Percentiles rank a stretch among this genome's conserved stretches.
These are phyloP conservation scores for Darksidea phi DNA, from an alignment of 495 filamentous ascomycete genomes.

Conservation along the genomic window DNA sequence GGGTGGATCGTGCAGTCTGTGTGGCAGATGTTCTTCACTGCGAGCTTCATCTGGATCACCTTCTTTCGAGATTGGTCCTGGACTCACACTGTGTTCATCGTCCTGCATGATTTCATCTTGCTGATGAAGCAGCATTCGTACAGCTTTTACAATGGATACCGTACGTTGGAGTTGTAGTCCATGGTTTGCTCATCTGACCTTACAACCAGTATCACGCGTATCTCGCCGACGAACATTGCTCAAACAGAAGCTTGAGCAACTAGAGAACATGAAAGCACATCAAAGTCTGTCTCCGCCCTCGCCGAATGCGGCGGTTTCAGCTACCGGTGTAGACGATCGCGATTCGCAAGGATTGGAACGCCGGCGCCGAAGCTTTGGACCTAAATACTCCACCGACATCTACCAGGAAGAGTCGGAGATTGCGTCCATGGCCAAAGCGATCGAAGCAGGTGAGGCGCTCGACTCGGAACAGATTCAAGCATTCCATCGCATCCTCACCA, in stretches of 20 bases:
- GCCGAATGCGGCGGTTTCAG: constrained; percentile 30
- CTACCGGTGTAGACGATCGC: constrained; percentile 38
- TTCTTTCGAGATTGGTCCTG: constrained; percentile 70
- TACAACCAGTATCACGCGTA: constrained; percentile 55
- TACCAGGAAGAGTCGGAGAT: constrained; percentile 49
- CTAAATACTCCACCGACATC: constrained; percentile 40
- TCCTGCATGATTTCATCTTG: constrained; percentile 68
- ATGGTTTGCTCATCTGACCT: constrained; percentile 4
- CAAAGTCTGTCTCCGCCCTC: constrained; percentile 35
- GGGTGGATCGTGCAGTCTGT: constrained; percentile 71
- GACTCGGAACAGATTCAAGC: constrained; percentile 58
- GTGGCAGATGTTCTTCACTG: constrained; percentile 65
- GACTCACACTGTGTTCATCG: constrained; percentile 71
- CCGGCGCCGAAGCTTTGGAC: constrained; percentile 46
- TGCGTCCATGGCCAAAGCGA: constrained; percentile 53
- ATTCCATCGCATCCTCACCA: constrained; percentile 58
- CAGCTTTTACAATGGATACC: constrained; percentile 71
- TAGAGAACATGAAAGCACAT: constrained; percentile 42
- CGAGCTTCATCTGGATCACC: constrained; percentile 57
- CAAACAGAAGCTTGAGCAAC: constrained; percentile 47
- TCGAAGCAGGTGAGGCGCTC: constrained; percentile 57
- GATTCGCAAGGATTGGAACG: constrained; percentile 46
- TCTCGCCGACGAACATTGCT: constrained; percentile 52
- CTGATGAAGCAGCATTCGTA: constrained; percentile 80
- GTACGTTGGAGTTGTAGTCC: constrained; percentile 33